Base-by-base conservation (phyloP, 495 filamentous ascomycete species). In the Aspergillus mulundensis region DNA sequence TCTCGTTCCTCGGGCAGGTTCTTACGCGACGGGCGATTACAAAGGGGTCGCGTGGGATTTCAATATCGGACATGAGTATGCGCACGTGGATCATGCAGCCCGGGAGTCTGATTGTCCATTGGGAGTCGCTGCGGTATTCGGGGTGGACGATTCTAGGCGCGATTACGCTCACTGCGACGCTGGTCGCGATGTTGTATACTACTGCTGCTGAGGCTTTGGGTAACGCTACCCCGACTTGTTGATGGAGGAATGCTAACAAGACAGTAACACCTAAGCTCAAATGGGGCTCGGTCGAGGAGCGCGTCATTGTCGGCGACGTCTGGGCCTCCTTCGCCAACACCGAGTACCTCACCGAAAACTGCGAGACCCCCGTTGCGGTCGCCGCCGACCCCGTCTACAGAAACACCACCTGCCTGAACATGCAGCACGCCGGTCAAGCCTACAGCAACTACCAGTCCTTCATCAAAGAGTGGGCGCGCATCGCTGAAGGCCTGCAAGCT, bases 1-100 rank as follows among this genome's bases (percentile, higher is more conserved):
- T 92, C 3, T 80, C 85, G 0, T 86, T 87, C 41, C 61, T 91
- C 3, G 88, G 88, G 0, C 88, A 92, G 71, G 79, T 85, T 3
- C 67, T 92, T 10, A 87, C 81, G 39, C 75, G 85, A 10, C 73
- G 85, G 21, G 85, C 87, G 0, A 72, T 87, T 41, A 76, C 72
- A 12, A 74, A 73, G 42, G 66, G 75, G 15, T 81, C 78, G 0
- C 64, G 55, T 2, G 88, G 88, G 0, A 77, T 91, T 48, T 87
- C 81, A 5, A 78, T 92, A 18, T 82, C 87, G 0, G 88, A 91
- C 61, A 82, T 90, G 75, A 78, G 75, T 2, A 84, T 88, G 82
- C 68, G 84, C 34, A 61, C 68, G 28, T 84, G 81, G 81, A 77
- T 86, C 39, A 79, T 81, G 66, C 81, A 84, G 61, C 83, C 83